Evolutionary conservation across 306 rosid genomes (phyloP).

Genomic region (Castanea sativa): DNA sequence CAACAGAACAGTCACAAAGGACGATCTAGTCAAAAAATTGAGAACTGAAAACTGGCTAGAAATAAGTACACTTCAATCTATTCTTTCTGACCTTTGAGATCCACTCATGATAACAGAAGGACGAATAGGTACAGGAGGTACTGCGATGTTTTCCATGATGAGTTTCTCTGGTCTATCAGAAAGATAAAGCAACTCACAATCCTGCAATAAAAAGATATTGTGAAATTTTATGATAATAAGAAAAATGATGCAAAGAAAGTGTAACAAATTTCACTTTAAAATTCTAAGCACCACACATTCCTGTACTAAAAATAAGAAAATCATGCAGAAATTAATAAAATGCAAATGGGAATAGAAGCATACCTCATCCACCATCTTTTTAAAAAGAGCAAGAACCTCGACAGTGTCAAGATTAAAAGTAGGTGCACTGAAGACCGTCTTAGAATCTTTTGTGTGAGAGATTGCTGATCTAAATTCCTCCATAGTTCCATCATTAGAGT

Average conservation of each 20-base stretch:
- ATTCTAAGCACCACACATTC: background rate
- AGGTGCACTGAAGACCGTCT: constrained; percentile 23
- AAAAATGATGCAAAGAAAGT: constrained; percentile 23
- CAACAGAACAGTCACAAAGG: constrained; percentile 6
- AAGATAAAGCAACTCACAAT: constrained; percentile 75
- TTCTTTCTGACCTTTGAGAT: constrained; percentile 58
- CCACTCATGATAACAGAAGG: constrained; percentile 88
- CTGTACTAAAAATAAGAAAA: constrained; percentile 13
- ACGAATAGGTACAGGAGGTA: constrained; percentile 86
- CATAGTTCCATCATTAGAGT: constrained; percentile 40
- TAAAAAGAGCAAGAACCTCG: constrained; percentile 61
- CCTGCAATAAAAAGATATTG: constrained; percentile 50
- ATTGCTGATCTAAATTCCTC: constrained; percentile 57
- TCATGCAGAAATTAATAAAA: constrained; percentile 6
- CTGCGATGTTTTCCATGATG: constrained; percentile 56
- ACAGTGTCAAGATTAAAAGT: constrained; percentile 52
- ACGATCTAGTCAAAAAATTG: background rate
- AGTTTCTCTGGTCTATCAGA: constrained; percentile 83
- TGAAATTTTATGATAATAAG: constrained; percentile 13
- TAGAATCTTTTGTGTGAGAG: constrained; percentile 51
- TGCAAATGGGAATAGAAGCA: constrained; percentile 8
- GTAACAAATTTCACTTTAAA: constrained; percentile 10
- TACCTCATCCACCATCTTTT: constrained; percentile 74
- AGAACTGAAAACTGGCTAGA: background rate
- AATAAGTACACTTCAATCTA: constrained; percentile 11